Evolutionary conservation across 2,329 filamentous ascomycete genomes (phyloP).

Genomic region (Fusarium verticillioides): DNA sequence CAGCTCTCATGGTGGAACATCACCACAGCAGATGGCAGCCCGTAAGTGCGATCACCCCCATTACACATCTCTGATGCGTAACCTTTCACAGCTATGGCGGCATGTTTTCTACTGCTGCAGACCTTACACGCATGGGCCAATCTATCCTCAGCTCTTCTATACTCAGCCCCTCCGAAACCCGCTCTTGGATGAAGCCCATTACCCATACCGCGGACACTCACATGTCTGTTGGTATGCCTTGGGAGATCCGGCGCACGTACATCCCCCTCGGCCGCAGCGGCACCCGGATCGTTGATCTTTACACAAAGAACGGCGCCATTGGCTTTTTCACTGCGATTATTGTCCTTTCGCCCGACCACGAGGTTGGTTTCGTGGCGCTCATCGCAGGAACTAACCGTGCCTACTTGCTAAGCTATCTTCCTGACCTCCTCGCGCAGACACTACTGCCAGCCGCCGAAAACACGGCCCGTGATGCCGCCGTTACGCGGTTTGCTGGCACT

Average conservation of each 20-base stretch:
- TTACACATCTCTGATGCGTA: fast-evolving
- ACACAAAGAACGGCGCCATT: slow-evolving; percentile 8
- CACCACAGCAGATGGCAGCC: neutral
- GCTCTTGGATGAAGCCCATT: slow-evolving; percentile 12
- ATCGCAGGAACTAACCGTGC: neutral
- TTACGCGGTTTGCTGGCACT: neutral
- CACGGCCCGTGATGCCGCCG: neutral
- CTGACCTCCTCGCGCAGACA: neutral
- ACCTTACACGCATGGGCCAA: slow-evolving; percentile 4
- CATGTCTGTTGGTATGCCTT: slow-evolving; percentile 18
- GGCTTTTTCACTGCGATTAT: neutral
- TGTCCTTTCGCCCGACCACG: slow-evolving; percentile 3
- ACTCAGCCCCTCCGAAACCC: neutral
- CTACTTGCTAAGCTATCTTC: neutral
- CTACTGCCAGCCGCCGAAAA: neutral
- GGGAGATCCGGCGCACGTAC: slow-evolving; percentile 11
- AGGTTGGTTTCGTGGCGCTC: neutral
- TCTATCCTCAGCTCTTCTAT: slow-evolving; percentile 10
- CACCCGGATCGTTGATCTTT: neutral
- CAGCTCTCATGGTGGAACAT: neutral
- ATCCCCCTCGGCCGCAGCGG: neutral
- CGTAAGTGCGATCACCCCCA: neutral
- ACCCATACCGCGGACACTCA: neutral
- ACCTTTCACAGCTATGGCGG: neutral
- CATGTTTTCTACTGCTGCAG: slow-evolving; percentile 14